Evolutionary conservation across 2,329 filamentous ascomycete genomes (phyloP).

Genomic region (Claviceps pazoutovae): DNA sequence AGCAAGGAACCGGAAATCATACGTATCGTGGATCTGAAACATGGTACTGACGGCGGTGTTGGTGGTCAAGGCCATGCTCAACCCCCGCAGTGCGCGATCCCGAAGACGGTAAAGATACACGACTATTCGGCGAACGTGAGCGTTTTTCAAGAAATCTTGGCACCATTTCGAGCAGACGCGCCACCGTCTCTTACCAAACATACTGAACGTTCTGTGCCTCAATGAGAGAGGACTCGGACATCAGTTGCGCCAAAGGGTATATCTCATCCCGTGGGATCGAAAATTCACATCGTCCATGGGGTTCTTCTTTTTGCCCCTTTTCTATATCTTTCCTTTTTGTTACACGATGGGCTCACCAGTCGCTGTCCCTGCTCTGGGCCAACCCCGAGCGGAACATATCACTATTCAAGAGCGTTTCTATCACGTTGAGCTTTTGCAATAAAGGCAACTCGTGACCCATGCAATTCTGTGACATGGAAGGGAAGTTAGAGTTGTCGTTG

Average conservation of each 20-base stretch:
- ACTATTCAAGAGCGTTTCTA: too few relatives aligned
- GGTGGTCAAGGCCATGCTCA: neutral
- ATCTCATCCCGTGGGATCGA: too few relatives aligned
- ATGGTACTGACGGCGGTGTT: neutral
- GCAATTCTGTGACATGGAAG: too few relatives aligned
- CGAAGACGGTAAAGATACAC: slow-evolving; percentile 8
- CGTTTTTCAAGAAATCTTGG: slow-evolving; percentile 5
- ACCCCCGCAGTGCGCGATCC: neutral
- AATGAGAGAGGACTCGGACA: neutral
- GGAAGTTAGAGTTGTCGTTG: too few relatives aligned
- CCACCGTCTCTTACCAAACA: neutral
- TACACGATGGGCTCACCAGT: neutral
- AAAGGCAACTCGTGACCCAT: too few relatives aligned
- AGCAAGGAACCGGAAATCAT: slow-evolving; percentile 10
- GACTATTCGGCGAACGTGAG: slow-evolving; percentile 10
- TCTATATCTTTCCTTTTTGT: neutral
- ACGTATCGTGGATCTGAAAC: slow-evolving; percentile 7
- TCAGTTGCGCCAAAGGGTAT: too few relatives aligned
- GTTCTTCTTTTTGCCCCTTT: neutral
- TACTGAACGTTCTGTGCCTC: neutral
- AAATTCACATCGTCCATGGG: neutral
- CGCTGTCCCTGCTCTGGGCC: too few relatives aligned
- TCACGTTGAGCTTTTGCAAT: too few relatives aligned
- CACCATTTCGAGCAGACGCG: slow-evolving; percentile 2
- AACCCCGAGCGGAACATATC: too few relatives aligned